phyloP scores from a whole-genome alignment of 257 asterid species.

The Penstemon barbatus region DNA sequence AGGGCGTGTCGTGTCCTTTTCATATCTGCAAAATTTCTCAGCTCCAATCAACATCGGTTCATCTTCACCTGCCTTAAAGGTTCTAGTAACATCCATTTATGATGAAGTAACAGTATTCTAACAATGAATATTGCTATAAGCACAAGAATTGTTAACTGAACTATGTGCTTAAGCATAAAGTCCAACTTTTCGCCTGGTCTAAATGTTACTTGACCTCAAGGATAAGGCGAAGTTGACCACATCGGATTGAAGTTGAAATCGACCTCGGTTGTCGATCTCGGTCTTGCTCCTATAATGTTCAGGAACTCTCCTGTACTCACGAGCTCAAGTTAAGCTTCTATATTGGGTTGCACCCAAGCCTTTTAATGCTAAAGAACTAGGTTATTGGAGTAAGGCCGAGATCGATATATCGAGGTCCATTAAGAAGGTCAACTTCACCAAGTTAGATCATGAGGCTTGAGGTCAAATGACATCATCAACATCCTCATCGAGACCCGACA shows the following conservation, averaged over 20 bases:
- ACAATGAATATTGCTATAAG: background rate
- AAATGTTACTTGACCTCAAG: background rate
- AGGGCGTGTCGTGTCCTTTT: constrained; percentile 22
- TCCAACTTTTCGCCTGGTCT: background rate
- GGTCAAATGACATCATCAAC: too few species aligned
- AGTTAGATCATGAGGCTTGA: too few species aligned
- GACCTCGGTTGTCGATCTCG: too few species aligned
- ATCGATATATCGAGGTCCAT: too few species aligned
- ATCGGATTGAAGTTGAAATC: background rate
- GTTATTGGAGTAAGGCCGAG: too few species aligned
- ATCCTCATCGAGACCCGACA: too few species aligned
- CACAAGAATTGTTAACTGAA: background rate
- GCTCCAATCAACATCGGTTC: constrained; percentile 23
- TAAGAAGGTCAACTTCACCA: too few species aligned
- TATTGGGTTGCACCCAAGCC: too few species aligned
- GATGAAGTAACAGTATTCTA: background rate
- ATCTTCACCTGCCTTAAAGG: constrained; percentile 1
- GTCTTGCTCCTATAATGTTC: too few species aligned
- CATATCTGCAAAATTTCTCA: constrained; percentile 25
- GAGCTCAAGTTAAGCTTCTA: too few species aligned
- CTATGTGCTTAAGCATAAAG: background rate
- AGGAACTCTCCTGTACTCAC: too few species aligned
- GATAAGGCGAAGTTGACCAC: background rate
- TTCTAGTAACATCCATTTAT: constrained; percentile 3
- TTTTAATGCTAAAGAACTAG: too few species aligned